Evolutionary conservation across 352 stramenopile species (phyloP).

Genomic region (Globisporangium lucens): DNA sequence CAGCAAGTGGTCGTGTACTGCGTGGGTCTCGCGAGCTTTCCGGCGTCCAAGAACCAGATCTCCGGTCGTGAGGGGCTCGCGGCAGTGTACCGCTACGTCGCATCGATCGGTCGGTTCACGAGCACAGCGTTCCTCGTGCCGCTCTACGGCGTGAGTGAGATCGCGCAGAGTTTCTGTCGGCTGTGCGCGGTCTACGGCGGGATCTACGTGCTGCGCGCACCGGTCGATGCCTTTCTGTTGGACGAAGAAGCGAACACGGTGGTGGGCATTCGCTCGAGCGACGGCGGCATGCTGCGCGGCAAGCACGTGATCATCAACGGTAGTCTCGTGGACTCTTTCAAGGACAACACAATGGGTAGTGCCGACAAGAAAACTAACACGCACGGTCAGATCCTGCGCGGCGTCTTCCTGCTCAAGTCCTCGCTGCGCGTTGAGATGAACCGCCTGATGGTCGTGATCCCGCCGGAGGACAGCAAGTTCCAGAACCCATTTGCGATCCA

Average conservation of each 20-base stretch:
- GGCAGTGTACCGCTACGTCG: slow-evolving; percentile 58
- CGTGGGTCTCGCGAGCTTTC: slow-evolving; percentile 70
- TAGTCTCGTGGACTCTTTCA: slow-evolving; percentile 38
- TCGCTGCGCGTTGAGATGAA: slow-evolving; percentile 41
- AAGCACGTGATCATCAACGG: slow-evolving; percentile 64
- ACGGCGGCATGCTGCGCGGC: slow-evolving; percentile 38
- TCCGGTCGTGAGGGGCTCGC: slow-evolving; percentile 45
- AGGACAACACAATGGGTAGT: background rate
- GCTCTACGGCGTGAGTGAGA: slow-evolving; percentile 83
- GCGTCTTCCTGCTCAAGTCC: slow-evolving; percentile 48
- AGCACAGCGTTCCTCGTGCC: slow-evolving; percentile 80
- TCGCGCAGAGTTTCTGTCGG: slow-evolving; percentile 87
- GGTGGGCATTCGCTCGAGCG: slow-evolving; percentile 33
- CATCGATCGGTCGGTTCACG: slow-evolving; percentile 84
- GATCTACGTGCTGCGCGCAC: slow-evolving; percentile 80
- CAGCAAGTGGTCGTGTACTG: slow-evolving; percentile 86
- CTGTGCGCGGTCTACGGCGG: slow-evolving; percentile 84
- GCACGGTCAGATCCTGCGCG: slow-evolving; percentile 47
- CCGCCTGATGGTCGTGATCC: slow-evolving; percentile 65
- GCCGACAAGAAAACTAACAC: slow-evolving; percentile 8
- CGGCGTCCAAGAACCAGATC: slow-evolving; percentile 42
- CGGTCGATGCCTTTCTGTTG: slow-evolving; percentile 54
- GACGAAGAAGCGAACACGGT: slow-evolving; percentile 33
- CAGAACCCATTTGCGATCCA: slow-evolving; percentile 66
- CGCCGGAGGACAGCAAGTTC: slow-evolving; percentile 48